Percentiles rank a stretch among this genome's conserved stretches.
phyloP scores from a whole-genome alignment of 2,329 filamentous ascomycete species.

The Diaporthe sp. region DNA sequence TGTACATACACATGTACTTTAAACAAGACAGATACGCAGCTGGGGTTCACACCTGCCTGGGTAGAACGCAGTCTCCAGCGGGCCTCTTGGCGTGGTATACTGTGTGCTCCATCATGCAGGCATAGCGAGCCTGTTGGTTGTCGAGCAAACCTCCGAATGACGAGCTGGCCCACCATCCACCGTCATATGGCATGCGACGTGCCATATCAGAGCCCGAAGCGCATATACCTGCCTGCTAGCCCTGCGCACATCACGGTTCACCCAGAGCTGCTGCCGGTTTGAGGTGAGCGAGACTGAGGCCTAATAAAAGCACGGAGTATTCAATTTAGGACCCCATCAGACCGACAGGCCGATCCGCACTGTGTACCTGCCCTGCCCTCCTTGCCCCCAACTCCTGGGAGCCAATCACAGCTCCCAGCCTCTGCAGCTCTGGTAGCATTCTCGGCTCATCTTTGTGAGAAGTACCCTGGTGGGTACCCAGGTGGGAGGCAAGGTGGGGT shows the following conservation, averaged over 20 bases:
- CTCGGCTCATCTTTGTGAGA: conserved; percentile 33
- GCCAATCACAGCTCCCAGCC: conserved; percentile 28
- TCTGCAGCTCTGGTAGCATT: conserved; percentile 32
- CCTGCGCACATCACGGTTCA: neutral
- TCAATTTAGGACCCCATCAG: conserved; percentile 19
- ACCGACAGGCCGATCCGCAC: conserved; percentile 11
- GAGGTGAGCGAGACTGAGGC: conserved; percentile 20
- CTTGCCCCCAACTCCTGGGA: conserved; percentile 9
- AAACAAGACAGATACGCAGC: neutral
- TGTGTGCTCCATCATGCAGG: conserved; percentile 16
- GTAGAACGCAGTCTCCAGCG: neutral
- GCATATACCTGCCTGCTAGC: neutral
- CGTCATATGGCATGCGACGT: neutral
- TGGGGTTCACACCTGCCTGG: neutral
- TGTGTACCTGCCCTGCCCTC: conserved; percentile 9
- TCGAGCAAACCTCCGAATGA: conserved; percentile 18
- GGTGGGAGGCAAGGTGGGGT: conserved; percentile 18
- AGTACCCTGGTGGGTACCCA: neutral
- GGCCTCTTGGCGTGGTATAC: neutral
- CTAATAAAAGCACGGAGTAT: conserved; percentile 32
- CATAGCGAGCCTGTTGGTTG: neutral
- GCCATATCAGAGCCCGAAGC: neutral
- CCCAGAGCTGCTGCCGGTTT: neutral
- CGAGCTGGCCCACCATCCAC: conserved; percentile 2
- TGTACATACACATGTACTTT: neutral